Evolutionary conservation across 75 land plant species (phyloP), one percentile per base, ranked within the genome.

Genomic region (Adiantum capillusveneris): DNA sequence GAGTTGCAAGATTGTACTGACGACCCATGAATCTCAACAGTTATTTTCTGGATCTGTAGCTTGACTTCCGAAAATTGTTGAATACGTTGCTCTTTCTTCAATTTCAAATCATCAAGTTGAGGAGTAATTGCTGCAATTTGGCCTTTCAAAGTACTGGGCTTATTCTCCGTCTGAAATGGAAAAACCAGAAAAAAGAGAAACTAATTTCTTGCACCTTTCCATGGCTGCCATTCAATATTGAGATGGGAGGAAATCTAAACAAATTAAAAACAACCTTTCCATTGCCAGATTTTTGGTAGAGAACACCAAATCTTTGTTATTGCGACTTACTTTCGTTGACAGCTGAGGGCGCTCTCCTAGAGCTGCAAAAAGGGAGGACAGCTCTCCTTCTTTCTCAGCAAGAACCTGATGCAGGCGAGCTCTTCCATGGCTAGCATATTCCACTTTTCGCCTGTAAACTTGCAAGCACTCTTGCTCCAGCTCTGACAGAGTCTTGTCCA

Each of bases 381-480:
- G 60, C 60, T 92, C 89, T 13, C 82, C 73, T 63, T 92, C 86
- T 18, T 69, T 69, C n/a, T 82, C 78, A 0, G 76, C 82, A 19
- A 87, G 45, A 2, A 58, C 26, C 29, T 80, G 80, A 53, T 74
- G 84, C 56, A 92, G 59, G 29, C 71, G 73, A 20, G 84, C 82
- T 54, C 82, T 82, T 57, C 66, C 62, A 34, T 84, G 86, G 58
- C 67, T 81, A 7, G 86, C 80, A 9, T 75, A 59, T 13, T 87
- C 97, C 31, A 92, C 89, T 59, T 82, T 87, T 53, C 84, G 78
- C 31, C 82, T 62, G 71, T 92, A 92, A 0, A 84, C 78, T 46
- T 82, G 71, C 26, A 92, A 64, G 65, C 93, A 92, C 59, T 92
- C 97, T 57, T 81, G 79, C 69, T 90, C 90, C 30, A 90, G 65